Conservation (phyloP, 805 yeast genomes). For the Geotrichum ghanense region DNA sequence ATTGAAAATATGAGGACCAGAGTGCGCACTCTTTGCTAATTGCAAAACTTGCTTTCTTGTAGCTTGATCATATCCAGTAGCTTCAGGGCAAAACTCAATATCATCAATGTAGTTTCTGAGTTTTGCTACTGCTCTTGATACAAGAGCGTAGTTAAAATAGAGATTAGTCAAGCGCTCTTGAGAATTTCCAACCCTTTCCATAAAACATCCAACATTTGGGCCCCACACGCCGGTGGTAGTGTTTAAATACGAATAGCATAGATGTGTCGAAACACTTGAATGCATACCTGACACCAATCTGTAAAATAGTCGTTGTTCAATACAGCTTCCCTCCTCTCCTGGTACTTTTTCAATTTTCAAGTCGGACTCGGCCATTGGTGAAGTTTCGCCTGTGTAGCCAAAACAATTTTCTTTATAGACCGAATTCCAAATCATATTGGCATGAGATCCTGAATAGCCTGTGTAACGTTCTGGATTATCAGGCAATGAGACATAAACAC, state of each 20-base stretch:
- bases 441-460: slow-evolving; percentile 89
- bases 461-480: slow-evolving; percentile 95
- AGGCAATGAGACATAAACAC: slow-evolving; percentile 71
- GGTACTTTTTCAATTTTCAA: background rate
- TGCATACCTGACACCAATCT: slow-evolving; percentile 88
- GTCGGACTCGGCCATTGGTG: slow-evolving; percentile 1
- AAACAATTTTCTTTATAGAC: slow-evolving; percentile 90
- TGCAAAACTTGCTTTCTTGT: slow-evolving; percentile 34
- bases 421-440: slow-evolving; percentile 85
- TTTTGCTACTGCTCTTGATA: slow-evolving; percentile 71
- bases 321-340: slow-evolving; percentile 43
- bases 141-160: slow-evolving; percentile 84
- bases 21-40: slow-evolving; percentile 24
- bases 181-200: slow-evolving; percentile 80
- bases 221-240: slow-evolving; percentile 67
- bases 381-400: slow-evolving; percentile 29
- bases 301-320: slow-evolving; percentile 82
- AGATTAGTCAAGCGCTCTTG: slow-evolving; percentile 84
- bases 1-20: slow-evolving; percentile 31
- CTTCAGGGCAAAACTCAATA: slow-evolving; percentile 36
- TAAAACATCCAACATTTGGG: slow-evolving; percentile 71
- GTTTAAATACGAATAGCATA: slow-evolving; percentile 72
- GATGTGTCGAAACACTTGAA: slow-evolving; percentile 87
- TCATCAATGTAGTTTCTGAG: slow-evolving; percentile 41
- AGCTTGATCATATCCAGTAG: slow-evolving; percentile 31